phyloP scores from a whole-genome alignment of 352 stramenopile species.

The Discostella stelligera region DNA sequence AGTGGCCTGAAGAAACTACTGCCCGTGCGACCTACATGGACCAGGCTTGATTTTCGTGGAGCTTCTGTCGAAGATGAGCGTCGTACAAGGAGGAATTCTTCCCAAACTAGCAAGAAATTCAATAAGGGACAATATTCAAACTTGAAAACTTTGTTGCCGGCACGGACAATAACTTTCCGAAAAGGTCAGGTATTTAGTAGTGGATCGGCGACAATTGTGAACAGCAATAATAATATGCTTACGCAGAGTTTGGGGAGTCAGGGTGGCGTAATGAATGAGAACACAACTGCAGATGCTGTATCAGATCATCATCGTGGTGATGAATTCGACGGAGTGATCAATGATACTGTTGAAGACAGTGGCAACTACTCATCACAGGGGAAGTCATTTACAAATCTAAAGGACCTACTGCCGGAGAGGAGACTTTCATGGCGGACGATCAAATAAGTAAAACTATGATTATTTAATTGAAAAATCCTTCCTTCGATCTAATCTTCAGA shows the following conservation, averaged over 20 bases:
- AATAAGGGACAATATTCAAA: slow-evolving; percentile 12
- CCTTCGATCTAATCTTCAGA: not conserved
- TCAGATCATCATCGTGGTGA: not conserved
- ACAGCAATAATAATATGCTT: not conserved
- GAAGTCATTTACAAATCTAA: slow-evolving; percentile 21
- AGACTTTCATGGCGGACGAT: slow-evolving; percentile 9
- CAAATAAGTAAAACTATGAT: not conserved
- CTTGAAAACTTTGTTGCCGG: slow-evolving; percentile 28
- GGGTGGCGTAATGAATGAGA: slow-evolving; percentile 11
- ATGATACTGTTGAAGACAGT: slow-evolving; percentile 7
- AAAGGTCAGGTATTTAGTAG: slow-evolving; percentile 24
- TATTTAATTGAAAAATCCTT: not conserved
- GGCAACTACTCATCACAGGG: not conserved
- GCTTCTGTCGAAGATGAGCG: slow-evolving; percentile 18
- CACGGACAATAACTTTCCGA: slow-evolving; percentile 35
- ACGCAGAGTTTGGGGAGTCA: slow-evolving; percentile 4
- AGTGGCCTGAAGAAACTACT: slow-evolving; percentile 3
- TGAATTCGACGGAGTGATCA: slow-evolving; percentile 2
- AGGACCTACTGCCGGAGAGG: slow-evolving; percentile 19
- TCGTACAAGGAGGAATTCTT: not conserved
- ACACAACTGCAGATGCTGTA: not conserved
- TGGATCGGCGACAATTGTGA: slow-evolving; percentile 13
- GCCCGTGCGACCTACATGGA: slow-evolving; percentile 16
- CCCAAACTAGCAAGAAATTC: not conserved
- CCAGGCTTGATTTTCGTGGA: slow-evolving; percentile 26